Evolutionary conservation across 192 early-diverging fungal species (phyloP), one percentile per base, ranked within the genome.

Genomic region (Linnemannia elongata): DNA sequence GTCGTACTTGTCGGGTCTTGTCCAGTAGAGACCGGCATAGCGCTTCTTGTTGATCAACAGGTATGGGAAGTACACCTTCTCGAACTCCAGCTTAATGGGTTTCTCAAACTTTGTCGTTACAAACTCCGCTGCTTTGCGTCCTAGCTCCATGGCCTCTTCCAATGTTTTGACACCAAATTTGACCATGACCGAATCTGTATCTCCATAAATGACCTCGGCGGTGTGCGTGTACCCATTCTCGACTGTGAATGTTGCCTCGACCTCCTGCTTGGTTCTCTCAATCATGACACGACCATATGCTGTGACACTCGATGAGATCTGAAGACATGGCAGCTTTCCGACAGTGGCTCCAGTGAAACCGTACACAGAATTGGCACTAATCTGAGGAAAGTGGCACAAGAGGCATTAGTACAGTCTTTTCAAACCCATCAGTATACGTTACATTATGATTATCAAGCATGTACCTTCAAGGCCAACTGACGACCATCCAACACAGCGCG

Each of bases 151-250:
- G 6, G 97, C 93, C 15, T 98, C 95, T 30, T 89, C 94, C 45
- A 99, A 91, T 70, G 84, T 90, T 47, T 92, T 88, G 17, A 92
- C 92, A 38, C 98, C 98, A 94, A 99, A 99, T 73, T 98, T 97
- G 68, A 99, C 96, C 98, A 99, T 99, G 38, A 99, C 97, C 9
- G 98, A 99, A 92, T 99, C 98, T 0, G 98, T 99, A 85, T 99
- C 98, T 63, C 98, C 98, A 85, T 99, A 99, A 76, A 99, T 97
- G 72, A 99, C 97, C 36, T 92, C 89, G 0, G 97, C 97, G 81
- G 98, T 94, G 78, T 96, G 92, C 49, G 94, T 83, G 78, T 97
- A 98, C 22, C 97, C 97, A 82, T 99, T 99, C 24, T 85, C 93
- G 22, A 97, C 93, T 0, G 94, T 96, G 88, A 90, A 99, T 45